These are phyloP conservation scores for Fusarium nanum DNA, from an alignment of 2,329 filamentous ascomycete species.

Conservation along the genomic window DNA sequence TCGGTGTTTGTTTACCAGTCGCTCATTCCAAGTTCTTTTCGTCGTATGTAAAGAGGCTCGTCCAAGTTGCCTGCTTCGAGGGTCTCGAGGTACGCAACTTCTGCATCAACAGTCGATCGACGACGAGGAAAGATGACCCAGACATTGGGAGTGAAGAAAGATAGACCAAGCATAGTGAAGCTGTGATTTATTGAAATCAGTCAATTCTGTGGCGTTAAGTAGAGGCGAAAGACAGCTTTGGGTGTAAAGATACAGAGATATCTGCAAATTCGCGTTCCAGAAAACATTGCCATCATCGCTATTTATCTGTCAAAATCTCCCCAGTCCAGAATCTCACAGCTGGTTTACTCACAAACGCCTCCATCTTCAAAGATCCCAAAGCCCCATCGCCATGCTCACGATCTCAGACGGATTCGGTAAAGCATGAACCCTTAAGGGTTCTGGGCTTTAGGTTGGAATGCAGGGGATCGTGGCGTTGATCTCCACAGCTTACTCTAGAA, in stretches of 20 bases:
- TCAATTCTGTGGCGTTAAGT: not conserved
- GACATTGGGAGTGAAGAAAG: slow-evolving; percentile 36
- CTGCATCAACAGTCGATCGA: slow-evolving; percentile 26
- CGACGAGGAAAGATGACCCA: slow-evolving; percentile 35
- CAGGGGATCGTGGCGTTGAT: slow-evolving; percentile 29
- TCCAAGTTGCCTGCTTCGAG: slow-evolving; percentile 37
- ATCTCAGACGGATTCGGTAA: slow-evolving; percentile 28
- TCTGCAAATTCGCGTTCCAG: not conserved
- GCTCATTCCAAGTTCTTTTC: slow-evolving; percentile 28
- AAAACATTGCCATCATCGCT: not conserved
- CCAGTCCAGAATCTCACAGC: not conserved
- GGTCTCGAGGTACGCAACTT: slow-evolving; percentile 20
- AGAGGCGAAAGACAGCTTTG: not conserved
- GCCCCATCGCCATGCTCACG: slow-evolving; percentile 5
- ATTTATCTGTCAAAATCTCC: slow-evolving; percentile 1
- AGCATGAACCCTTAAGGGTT: slow-evolving; percentile 15
- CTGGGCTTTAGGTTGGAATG: slow-evolving; percentile 28
- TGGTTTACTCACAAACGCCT: not conserved
- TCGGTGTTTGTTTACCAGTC: slow-evolving; percentile 23
- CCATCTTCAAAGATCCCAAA: slow-evolving; percentile 17
- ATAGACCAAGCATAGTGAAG: slow-evolving; percentile 39
- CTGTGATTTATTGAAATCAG: not conserved
- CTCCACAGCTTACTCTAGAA: not conserved
- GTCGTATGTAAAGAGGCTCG: slow-evolving; percentile 30
- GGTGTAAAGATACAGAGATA: not conserved